These are phyloP conservation scores for Colletotrichum gloeosporioides DNA, from an alignment of 2,329 filamentous ascomycete species.

Conservation along the genomic window DNA sequence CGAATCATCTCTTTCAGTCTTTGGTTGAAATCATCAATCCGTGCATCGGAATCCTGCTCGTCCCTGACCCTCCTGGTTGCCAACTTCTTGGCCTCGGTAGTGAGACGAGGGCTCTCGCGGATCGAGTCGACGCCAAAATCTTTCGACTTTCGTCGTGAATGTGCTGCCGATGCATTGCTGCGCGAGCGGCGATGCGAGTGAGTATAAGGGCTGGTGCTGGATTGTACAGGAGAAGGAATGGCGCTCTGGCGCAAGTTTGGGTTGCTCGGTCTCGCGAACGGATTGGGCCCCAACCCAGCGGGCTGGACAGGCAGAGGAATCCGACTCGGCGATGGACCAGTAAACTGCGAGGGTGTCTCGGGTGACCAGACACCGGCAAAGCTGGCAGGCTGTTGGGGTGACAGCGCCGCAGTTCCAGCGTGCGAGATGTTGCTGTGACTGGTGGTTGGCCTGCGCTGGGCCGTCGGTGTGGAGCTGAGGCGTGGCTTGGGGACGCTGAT, in stretches of 20 bases:
- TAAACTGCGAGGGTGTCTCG: slow-evolving; percentile 30
- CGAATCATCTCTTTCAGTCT: slow-evolving; percentile 86
- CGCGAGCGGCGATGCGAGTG: slow-evolving; percentile 49
- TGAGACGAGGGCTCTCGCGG: slow-evolving; percentile 54
- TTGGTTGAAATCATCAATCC: slow-evolving; percentile 79
- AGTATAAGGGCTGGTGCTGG: slow-evolving; percentile 17
- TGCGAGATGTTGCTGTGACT: slow-evolving; percentile 30
- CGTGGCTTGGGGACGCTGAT: slow-evolving; percentile 49
- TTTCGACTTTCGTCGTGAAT: slow-evolving; percentile 30
- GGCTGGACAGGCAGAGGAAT: slow-evolving; percentile 42
- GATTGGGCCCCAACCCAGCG: slow-evolving; percentile 22
- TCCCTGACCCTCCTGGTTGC: slow-evolving; percentile 74
- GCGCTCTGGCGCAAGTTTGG: slow-evolving; percentile 23
- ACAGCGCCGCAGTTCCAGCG: slow-evolving; percentile 40
- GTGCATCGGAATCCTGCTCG: slow-evolving; percentile 79
- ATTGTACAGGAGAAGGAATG: slow-evolving; percentile 27
- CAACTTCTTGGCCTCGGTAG: slow-evolving; percentile 74
- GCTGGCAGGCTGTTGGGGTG: slow-evolving; percentile 35
- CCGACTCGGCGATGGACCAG: slow-evolving; percentile 45
- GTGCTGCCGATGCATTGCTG: slow-evolving; percentile 49
- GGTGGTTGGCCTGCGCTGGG: slow-evolving; percentile 32
- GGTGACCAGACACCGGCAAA: slow-evolving; percentile 56
- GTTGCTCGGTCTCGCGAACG: slow-evolving; percentile 25
- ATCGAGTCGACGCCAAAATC: slow-evolving; percentile 28
- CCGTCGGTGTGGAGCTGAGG: slow-evolving; percentile 34